Evolutionary conservation across 208 protist species (phyloP).

Genomic region (Vickermania ingenoplastis): DNA sequence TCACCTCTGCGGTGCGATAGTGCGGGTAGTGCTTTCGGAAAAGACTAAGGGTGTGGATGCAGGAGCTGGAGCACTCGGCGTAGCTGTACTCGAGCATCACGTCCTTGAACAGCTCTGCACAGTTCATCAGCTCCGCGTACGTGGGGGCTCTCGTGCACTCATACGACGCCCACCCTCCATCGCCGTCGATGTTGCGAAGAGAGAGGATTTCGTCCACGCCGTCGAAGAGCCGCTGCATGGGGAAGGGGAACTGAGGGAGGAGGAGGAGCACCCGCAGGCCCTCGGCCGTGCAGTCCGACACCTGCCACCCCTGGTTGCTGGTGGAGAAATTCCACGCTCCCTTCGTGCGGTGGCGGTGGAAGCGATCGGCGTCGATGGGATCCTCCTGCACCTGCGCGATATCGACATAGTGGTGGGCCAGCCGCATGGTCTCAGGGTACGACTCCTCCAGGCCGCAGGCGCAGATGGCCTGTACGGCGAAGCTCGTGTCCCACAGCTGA

Average conservation of each 20-base stretch:
- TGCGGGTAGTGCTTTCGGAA: slow-evolving; percentile 87
- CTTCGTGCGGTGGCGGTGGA: slow-evolving; percentile 92
- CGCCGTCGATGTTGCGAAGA: slow-evolving; percentile 85
- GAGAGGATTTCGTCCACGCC: slow-evolving; percentile 93
- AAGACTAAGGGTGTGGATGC: slow-evolving; percentile 86
- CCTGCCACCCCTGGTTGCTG: slow-evolving; percentile 91
- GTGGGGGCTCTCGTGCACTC: slow-evolving; percentile 84
- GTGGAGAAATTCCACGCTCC: slow-evolving; percentile 98
- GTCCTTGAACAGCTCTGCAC: slow-evolving; percentile 94
- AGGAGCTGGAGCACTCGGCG: slow-evolving; percentile 94
- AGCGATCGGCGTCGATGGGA: slow-evolving; percentile 65
- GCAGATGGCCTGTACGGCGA: slow-evolving; percentile 92
- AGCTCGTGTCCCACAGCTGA: slow-evolving; percentile 97
- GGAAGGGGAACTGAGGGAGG: slow-evolving; percentile 48
- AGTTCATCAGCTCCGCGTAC: slow-evolving; percentile 93
- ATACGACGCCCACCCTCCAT: slow-evolving; percentile 95
- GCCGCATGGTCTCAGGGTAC: slow-evolving; percentile 49
- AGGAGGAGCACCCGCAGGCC: slow-evolving; percentile 90
- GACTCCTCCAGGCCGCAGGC: slow-evolving; percentile 65
- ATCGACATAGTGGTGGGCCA: slow-evolving; percentile 91
- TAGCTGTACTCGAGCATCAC: slow-evolving; percentile 98
- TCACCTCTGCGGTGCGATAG: slow-evolving; percentile 87
- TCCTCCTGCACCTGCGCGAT: slow-evolving; percentile 88
- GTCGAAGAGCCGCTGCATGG: slow-evolving; percentile 54
- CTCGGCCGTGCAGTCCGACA: slow-evolving; percentile 96